Base-by-base conservation (phyloP, 1,284 basidiomycete genomes). In the Moesziomyces antarcticus region DNA sequence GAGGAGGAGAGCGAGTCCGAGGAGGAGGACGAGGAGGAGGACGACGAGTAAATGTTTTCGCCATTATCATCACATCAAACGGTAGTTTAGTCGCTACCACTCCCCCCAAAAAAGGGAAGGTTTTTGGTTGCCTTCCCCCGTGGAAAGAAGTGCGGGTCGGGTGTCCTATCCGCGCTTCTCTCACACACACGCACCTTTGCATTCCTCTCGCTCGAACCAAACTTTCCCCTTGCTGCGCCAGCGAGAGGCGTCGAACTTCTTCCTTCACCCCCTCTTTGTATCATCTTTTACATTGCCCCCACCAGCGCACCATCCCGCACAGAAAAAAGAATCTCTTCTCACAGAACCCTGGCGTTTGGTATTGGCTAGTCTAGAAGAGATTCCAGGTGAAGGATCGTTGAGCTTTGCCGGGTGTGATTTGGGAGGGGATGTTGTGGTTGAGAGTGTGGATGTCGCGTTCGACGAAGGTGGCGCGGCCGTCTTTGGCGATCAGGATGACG, bases 1-100 rank as follows among this genome's bases (percentile, higher is more conserved):
- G 91, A 92, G 51, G 93, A 91, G 75, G 93, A 94, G 7, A 93
- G 93, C 7, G 92, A 93, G 35, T 93, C 93, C 35, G 93, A 93
- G 33, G 93, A 90, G 42, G 92, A 90, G 57, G 92, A 89, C 57
- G 92, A 90, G 27, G 64, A 73, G 46, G 71, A 77, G 56, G 73
- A 80, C 21, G 77, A 79, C 65, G 80, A 80, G 75, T 78, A 81
- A 79, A 60, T 54, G 18, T 21, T 22, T 45, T 25, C n/a, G 9
- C 18, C n/a, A n/a, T n/a, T n/a, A 22, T 13, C 30, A 20, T 14
- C 30, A 30, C 30, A 30, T 30, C 27, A 7, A 21, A 37, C 40
- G 18, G 18, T 5, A 22, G 21, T 20, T 48, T 54, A 24, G 37
- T 20, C n/a, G 14, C 45, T 37, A 27, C 41, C 20, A 16, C 50